Conservation (phyloP, 805 yeast species). For the Barnettozyma siamensis region DNA sequence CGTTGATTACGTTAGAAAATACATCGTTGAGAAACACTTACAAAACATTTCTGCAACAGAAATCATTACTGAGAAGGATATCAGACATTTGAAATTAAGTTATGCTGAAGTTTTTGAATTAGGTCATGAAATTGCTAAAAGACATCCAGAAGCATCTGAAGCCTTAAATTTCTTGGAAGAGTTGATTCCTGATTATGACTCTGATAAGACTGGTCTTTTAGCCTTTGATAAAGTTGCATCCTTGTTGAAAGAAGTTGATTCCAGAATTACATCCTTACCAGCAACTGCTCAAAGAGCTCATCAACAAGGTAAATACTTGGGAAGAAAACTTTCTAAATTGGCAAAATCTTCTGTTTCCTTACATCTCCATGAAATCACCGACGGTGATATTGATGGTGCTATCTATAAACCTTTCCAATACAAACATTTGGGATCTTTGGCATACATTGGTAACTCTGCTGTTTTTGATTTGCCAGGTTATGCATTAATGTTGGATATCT, state of each 20-base stretch:
- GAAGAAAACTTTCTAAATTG: slow-evolving; percentile 49
- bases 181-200: slow-evolving; percentile 48
- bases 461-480: slow-evolving; percentile 61
- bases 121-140: slow-evolving; percentile 40
- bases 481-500: slow-evolving; percentile 56
- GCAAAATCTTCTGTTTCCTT: slow-evolving; percentile 41
- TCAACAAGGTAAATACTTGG: slow-evolving; percentile 65
- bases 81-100: slow-evolving; percentile 41
- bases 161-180: slow-evolving; percentile 46
- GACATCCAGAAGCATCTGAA: slow-evolving; percentile 54
- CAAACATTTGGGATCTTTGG: slow-evolving; percentile 60
- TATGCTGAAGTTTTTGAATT: slow-evolving; percentile 44
- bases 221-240: slow-evolving; percentile 45
- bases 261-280: slow-evolving; percentile 60
- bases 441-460: slow-evolving; percentile 66
- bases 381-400: slow-evolving; percentile 52
- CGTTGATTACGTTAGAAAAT: slow-evolving; percentile 42
- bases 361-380: slow-evolving; percentile 39
- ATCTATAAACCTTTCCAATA: slow-evolving; percentile 54
- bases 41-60: slow-evolving; percentile 28
- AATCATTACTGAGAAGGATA: slow-evolving; percentile 45
- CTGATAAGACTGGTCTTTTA: slow-evolving; percentile 41
- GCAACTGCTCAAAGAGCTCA: slow-evolving; percentile 72
- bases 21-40: slow-evolving; percentile 38
- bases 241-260: slow-evolving; percentile 49